A percentile compares a stretch with the other conserved stretches of the same genome.
Evolutionary conservation across 768 basidiomycete genomes (phyloP).

Genomic region (Crassisporium funariophilum): DNA sequence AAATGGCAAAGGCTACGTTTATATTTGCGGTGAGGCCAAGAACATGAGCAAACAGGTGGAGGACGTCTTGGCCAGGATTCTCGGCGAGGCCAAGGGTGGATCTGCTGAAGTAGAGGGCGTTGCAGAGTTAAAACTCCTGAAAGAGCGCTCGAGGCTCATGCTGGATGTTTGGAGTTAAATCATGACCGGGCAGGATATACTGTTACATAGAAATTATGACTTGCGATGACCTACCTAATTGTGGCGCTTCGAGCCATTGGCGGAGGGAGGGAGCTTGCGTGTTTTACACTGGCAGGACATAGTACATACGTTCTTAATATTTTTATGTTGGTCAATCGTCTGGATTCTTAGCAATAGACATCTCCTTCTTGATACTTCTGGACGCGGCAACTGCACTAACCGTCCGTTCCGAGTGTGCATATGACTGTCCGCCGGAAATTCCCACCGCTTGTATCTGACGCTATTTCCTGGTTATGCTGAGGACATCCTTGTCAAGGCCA

Average conservation of each 20-base stretch:
- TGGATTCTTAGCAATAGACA: too few species aligned
- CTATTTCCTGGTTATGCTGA: conserved; percentile 42
- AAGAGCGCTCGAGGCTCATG: conserved; percentile 88
- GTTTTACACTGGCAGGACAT: too few species aligned
- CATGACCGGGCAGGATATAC: conserved; percentile 6
- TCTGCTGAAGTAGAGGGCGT: conserved; percentile 83
- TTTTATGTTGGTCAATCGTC: too few species aligned
- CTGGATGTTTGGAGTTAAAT: conserved; percentile 86
- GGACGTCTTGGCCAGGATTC: conserved; percentile 77
- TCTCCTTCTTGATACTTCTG: too few species aligned
- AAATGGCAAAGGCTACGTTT: conserved; percentile 95
- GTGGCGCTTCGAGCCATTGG: too few species aligned
- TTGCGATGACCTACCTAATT: too few species aligned
- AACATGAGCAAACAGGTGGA: conserved; percentile 96
- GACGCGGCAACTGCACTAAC: too few species aligned
- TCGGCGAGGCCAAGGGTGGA: conserved; percentile 95
- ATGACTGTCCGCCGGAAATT: conserved; percentile 9
- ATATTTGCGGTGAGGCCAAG: conserved; percentile 97
- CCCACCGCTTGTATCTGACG: conserved; percentile 11
- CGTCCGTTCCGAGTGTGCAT: too few species aligned
- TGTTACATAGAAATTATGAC: conserved; percentile 3
- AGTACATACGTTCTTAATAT: too few species aligned
- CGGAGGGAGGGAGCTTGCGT: too few species aligned
- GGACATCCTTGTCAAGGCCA: conserved; percentile 32
- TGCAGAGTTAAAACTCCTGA: conserved; percentile 91